Conservation (phyloP, 148 eudicot species). For the Fagopyrum homotropicum region DNA sequence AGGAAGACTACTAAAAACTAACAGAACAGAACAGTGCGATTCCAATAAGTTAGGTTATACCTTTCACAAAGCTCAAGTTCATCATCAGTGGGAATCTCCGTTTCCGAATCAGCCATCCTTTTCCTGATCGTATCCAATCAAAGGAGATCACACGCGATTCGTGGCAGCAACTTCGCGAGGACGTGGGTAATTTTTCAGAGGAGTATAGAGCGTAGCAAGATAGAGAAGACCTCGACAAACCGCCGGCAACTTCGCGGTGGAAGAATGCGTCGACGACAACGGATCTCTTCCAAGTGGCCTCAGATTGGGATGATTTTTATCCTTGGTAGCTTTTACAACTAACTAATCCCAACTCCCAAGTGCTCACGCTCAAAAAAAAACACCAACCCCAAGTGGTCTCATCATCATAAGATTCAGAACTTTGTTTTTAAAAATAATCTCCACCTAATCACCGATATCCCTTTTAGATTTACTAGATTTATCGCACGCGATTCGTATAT, state of each 20-base stretch:
- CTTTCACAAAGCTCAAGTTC: slow-evolving; percentile 40
- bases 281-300: background rate
- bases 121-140: background rate
- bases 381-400: no score
- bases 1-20: background rate
- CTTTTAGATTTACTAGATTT: no score
- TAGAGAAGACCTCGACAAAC: no score
- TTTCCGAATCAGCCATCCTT: slow-evolving; percentile 17
- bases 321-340: no score
- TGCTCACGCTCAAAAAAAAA: no score
- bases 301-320: background rate
- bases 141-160: background rate
- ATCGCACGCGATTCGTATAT: no score
- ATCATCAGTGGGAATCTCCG: slow-evolving; percentile 18
- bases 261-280: background rate
- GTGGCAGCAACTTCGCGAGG: background rate
- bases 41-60: slow-evolving; percentile 9
- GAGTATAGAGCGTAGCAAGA: background rate
- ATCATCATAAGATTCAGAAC: no score
- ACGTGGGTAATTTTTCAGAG: background rate
- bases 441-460: no score
- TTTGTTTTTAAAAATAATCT: no score
- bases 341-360: no score
- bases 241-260: background rate
- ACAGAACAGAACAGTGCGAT: background rate